Base-by-base conservation (phyloP, 1,139 yeast species). In the Scheffersomyces titani region DNA sequence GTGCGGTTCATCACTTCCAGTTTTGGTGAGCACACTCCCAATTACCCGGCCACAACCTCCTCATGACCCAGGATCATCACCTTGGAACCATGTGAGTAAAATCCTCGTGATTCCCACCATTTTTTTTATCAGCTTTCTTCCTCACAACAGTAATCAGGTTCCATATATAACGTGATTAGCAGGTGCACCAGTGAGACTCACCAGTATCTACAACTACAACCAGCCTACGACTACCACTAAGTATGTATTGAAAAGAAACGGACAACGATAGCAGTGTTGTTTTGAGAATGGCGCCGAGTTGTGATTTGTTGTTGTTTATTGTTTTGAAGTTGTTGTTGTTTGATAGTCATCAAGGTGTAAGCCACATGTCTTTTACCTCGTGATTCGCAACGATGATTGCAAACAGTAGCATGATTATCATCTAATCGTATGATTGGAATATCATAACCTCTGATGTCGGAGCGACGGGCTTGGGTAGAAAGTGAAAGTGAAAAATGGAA, bases 1-100 rank as follows among this genome's bases (percentile, higher is more conserved):
- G 49, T 19, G 49, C 24, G 22, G 16, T 46, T n/a, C 22, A 20
- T 20, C 49, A 46, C 24, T 18, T 22, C 49, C n/a, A 6, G 5
- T 6, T 5, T 16, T 46, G 40, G 40, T 30, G 16, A 3, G 16
- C 22, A 16, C 49, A 46, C 49, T 16, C 49, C 49, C 46, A 44
- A 22, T 46, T 46, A 46, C 49, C 49, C 49, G 49, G 49, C 40
- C 40, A 11, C 13, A 2, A 2, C 13, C 40, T 30, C 40, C 40
- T 30, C 40, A 19, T 30, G 19, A 11, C 49, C 49, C 18, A 18
- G 19, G 18, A 52, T 40, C 60, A 57, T 61, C 71, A 68, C 71
- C 70, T 69, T 73, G 67, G 65, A 61, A 61, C 61, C 74, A 68
- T 69, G 73, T 70, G 74, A 70, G 68, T 54, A 52, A 50, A 58